Base-by-base conservation (phyloP, 768 basidiomycete genomes). In the Mycena polygramma region DNA sequence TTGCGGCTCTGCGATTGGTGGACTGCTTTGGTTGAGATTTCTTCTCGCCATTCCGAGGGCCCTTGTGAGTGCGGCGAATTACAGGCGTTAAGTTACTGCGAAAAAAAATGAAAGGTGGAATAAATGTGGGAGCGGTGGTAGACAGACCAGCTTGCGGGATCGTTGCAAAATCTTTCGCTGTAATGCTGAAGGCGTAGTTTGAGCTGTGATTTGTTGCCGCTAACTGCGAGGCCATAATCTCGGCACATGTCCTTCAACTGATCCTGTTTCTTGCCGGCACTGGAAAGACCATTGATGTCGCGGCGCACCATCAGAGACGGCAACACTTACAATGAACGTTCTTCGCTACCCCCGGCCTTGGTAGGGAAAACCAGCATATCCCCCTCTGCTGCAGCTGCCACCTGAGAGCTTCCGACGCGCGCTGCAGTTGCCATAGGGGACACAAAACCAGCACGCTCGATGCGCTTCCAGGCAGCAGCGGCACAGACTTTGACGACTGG, bases 51-150 rank as follows among this genome's bases (percentile, higher is more conserved):
- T 69, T 49, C 1, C 53, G 68, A 13, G 61, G 68, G 22, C 68
- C 68, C 46, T 69, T 69, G 62, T 69, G 68, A 14, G 17, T 46
- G n/a, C 68, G 68, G 35, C 62, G 68, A 17, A 63, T 63, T 6
- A 53, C 60, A 35, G 57, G 62, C 17, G 11, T 3, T 20, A 58
- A 22, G 46, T 53, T 43, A 22, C 61, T 69, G 35, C 7, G 19
- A 49, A 63, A 15, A 58, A 39, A 39, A 9, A 45, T 45, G 39
- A 39, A 13, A 39, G 13, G 13, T 39, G 39, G 13, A 39, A 7
- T 39, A 13, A 39, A 13, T 7, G n/a, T n/a, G n/a, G n/a, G n/a
- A n/a, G n/a, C n/a, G n/a, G n/a, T n/a, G n/a, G n/a, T n/a, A n/a
- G n/a, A 39, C 13, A 39, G 13, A 68, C 66, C 66, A 53, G 46